Conservation (phyloP, 2,329 filamentous ascomycete genomes). For the Botrytis deweyae region DNA sequence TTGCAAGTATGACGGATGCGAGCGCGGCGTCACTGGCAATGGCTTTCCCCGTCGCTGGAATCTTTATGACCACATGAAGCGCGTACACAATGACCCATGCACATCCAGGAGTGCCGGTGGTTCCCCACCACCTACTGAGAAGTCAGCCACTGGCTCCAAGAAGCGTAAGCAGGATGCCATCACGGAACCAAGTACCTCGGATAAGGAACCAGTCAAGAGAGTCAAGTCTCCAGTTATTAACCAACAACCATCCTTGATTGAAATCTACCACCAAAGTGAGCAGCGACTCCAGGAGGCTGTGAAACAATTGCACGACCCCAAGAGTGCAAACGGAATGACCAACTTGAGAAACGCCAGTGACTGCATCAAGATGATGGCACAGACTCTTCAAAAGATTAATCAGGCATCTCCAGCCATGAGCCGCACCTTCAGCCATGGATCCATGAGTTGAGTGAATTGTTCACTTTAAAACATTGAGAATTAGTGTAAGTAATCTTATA, state of each 20-base stretch:
- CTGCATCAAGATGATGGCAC: conserved; percentile 37
- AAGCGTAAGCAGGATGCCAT: conserved; percentile 38
- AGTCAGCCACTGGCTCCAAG: conserved; percentile 29
- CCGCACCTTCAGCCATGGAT: conserved; percentile 28
- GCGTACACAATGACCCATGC: conserved; percentile 66
- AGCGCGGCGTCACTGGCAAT: conserved; percentile 76
- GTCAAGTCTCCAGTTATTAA: conserved; percentile 31
- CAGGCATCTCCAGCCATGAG: conserved; percentile 25
- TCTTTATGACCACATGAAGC: conserved; percentile 93
- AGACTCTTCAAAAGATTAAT: conserved; percentile 34
- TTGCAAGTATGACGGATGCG: conserved; percentile 84
- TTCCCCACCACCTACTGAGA: conserved; percentile 30
- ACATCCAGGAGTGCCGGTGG: conserved; percentile 28
- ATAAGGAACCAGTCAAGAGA: conserved; percentile 34
- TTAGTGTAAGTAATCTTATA: conserved; percentile 27
- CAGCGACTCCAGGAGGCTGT: conserved; percentile 32
- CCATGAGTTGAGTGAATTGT: conserved; percentile 31
- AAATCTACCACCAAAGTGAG: conserved; percentile 36
- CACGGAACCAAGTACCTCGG: conserved; percentile 27
- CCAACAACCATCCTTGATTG: conserved; percentile 34
- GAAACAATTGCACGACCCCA: conserved; percentile 36
- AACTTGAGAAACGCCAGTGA: conserved; percentile 33
- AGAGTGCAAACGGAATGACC: conserved; percentile 30
- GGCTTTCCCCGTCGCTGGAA: conserved; percentile 97
- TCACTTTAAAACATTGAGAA: background rate